Evolutionary conservation across 2,329 filamentous ascomycete species (phyloP), one percentile per base, ranked within the genome.

Genomic region (Raffaelea arxii): DNA sequence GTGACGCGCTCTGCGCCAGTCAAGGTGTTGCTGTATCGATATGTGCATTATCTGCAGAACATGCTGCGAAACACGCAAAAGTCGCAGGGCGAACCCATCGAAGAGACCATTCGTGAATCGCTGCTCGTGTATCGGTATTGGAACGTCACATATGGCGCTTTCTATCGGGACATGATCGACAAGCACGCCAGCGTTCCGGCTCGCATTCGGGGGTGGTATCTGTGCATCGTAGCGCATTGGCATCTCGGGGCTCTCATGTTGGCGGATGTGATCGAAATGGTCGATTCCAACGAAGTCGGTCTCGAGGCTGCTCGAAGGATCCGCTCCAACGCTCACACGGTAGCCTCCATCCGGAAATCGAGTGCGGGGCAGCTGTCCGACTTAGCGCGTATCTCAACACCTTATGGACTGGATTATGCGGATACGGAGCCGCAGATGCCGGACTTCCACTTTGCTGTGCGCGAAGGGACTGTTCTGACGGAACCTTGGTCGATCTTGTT

Each of bases 401-500:
- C 61, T 4, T 16, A 32, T 7, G 43, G 25, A 14, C 9, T 18
- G 12, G 37, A 21, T 4, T 40, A 40, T 23, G 37, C 14, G 19
- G 4, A 32, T 6, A 52, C 53, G 4, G 55, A 56, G 24, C 55
- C 59, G 6, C 55, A 62, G 30, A 57, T 67, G 25, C 53, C 59
- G 21, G 67, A 70, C 21, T 72, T 75, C 46, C 75, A 78, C 54
- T 70, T 71, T 47, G 73, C 74, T 1, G 63, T 77, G 22, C 72
- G 68, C 37, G 66, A 76, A 48, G 74, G 71, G 3, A 70, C 75
- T 1, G 63, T 80, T n/a, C 55, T 80, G 46, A 77, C 74, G 1
- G 76, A 80, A 52, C 77, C 77, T 3, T 80, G 76, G 76, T 77
- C 75, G 2, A 69, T 71, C 35, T 68, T 78, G 3, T 58, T 78